Base-by-base conservation (phyloP, 495 filamentous ascomycete genomes). In the Tuber aestivum region DNA sequence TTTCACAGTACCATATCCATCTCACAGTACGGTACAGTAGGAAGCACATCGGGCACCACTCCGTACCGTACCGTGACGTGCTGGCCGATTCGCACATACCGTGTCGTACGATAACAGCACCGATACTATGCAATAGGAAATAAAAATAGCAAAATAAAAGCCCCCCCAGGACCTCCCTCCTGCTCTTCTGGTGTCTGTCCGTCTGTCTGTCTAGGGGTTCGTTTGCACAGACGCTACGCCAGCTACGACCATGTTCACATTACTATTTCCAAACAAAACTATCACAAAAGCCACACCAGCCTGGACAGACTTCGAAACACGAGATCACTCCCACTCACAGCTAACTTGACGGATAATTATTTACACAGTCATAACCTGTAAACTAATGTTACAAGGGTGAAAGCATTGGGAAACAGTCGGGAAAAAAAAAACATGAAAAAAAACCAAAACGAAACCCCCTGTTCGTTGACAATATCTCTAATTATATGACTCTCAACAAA, bases 401-500 rank as follows among this genome's bases (percentile, higher is more conserved):
- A 61, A 32, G 14, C 23, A 12, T 27, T 61, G 50, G 10, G n/a
- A 27, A 27, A 50, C 1, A 21, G 8, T 9, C 21, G 21, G 10
- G 10, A 44, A 3, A 23, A 65, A 65, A 35, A 65, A 65, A 65
- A 65, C 27, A 32, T 35, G 50, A 27, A 65, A 65, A 65, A 65
- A 32, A 65, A 32, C 8, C 12, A 35, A 14, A 65, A 65, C 27
- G 16, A 65, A 35, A 65, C 56, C 27, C 56, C 56, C 14, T 35
- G 42, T 20, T 20, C 56, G 14, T 65, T 65, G 56, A 65, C 32
- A 65, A 65, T 35, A 65, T 27, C 56, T 65, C 56, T 65, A 65
- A 65, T 65, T 65, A 65, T 65, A 65, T 65, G 56, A 65, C 56
- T 65, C 56, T 65, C 56, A 65, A 65, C 56, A 65, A 35, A 65